Percentiles rank a stretch among this genome's conserved stretches.
Conservation (phyloP, 75 land plant species). For the Pinus tabuliformis region DNA sequence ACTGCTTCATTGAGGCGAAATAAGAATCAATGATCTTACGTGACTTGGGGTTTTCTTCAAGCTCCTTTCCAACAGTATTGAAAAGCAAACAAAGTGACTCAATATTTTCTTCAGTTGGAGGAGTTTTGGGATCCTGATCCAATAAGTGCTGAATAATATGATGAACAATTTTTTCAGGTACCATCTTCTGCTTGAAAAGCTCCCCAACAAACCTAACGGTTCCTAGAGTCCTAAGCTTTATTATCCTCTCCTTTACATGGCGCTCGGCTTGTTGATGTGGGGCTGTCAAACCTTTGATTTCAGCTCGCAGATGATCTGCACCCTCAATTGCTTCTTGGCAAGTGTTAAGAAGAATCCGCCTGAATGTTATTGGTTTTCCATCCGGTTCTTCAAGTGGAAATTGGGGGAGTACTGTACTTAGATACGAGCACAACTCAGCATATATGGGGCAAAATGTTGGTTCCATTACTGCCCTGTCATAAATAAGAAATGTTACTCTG, state of each 20-base stretch:
- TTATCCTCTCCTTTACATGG: not conserved
- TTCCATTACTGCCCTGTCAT: constrained; percentile 88
- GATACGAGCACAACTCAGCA: constrained; percentile 71
- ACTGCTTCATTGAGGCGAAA: constrained; percentile 61
- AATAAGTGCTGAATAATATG: constrained; percentile 81
- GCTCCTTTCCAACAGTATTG: constrained; percentile 79
- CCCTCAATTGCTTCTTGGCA: constrained; percentile 94
- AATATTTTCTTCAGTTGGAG: constrained; percentile 89
- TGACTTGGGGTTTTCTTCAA: constrained; percentile 74
- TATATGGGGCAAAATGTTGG: constrained; percentile 90
- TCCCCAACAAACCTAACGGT: constrained; percentile 87
- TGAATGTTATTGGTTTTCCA: constrained; percentile 68
- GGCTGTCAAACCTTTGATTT: constrained; percentile 53
- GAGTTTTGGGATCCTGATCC: constrained; percentile 54
- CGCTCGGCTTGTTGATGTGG: constrained; percentile 32
- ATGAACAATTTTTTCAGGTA: constrained; percentile 81
- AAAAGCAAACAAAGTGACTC: constrained; percentile 93
- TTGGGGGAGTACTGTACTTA: constrained; percentile 59
- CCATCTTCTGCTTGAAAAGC: constrained; percentile 84
- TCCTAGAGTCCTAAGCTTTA: constrained; percentile 81
- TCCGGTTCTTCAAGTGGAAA: constrained; percentile 61
- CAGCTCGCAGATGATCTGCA: constrained; percentile 57
- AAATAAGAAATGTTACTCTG: constrained; percentile 41
- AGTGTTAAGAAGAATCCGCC: constrained; percentile 70
- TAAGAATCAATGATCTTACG: constrained; percentile 49